Percentiles rank a stretch among this genome's conserved stretches.
Conservation (phyloP, 345 rosid genomes). For the Acer saccharum region DNA sequence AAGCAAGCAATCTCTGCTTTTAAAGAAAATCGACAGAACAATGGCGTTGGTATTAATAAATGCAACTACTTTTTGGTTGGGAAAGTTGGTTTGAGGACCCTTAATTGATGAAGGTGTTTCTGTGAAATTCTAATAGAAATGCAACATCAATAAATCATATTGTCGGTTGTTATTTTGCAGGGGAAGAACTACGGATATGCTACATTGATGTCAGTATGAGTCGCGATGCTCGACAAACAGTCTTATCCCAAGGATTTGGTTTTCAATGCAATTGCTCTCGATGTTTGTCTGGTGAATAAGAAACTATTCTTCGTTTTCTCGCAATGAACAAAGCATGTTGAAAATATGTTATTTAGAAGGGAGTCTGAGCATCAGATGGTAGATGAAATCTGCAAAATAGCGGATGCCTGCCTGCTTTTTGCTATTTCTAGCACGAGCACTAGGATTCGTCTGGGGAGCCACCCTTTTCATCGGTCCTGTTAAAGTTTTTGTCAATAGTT, state of each 20-base stretch:
- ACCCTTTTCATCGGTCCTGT: neutral
- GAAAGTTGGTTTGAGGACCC: neutral
- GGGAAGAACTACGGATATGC: constrained; percentile 84
- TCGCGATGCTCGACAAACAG: constrained; percentile 55
- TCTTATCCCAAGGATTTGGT: constrained; percentile 77
- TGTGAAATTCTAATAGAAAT: neutral
- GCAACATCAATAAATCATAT: neutral
- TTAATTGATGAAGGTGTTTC: neutral
- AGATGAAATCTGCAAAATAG: no score
- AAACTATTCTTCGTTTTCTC: neutral
- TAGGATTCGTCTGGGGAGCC: no score
- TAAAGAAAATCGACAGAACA: neutral
- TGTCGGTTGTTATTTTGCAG: constrained; percentile 40
- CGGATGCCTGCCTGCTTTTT: neutral
- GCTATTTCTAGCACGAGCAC: no score
- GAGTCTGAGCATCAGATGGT: neutral
- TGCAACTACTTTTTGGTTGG: neutral
- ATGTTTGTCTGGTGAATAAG: constrained; percentile 64
- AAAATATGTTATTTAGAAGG: neutral
- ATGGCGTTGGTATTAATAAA: neutral
- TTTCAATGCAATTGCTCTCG: constrained; percentile 65
- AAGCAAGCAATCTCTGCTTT: neutral
- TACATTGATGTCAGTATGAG: constrained; percentile 85
- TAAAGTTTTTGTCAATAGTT: no score
- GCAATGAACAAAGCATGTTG: neutral